Evolutionary conservation across 2,329 filamentous ascomycete species (phyloP).

Genomic region (Zarea fungicola): DNA sequence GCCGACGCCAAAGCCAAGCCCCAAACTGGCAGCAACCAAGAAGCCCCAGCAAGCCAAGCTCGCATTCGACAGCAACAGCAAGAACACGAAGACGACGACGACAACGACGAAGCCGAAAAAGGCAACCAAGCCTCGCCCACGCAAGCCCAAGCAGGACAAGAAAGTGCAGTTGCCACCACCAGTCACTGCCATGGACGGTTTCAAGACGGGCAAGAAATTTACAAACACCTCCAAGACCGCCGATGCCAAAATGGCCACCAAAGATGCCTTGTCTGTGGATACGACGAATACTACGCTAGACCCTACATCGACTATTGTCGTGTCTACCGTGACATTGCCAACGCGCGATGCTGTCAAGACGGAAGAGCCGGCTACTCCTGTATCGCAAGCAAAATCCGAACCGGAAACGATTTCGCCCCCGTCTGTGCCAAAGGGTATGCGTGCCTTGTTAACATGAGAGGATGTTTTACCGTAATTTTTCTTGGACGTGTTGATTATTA

Average conservation of each 20-base stretch:
- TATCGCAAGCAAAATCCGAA: slow-evolving; percentile 13
- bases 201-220: slow-evolving; percentile 39
- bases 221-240: background rate
- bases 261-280: background rate
- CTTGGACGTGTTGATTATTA: no score
- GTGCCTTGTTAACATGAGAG: no score
- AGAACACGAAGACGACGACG: slow-evolving; percentile 17
- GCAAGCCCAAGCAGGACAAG: slow-evolving; percentile 29
- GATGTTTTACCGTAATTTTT: no score
- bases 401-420: slow-evolving; percentile 39
- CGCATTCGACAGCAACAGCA: slow-evolving; percentile 30
- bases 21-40: slow-evolving; percentile 41
- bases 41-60: slow-evolving; percentile 51
- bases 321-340: slow-evolving; percentile 1
- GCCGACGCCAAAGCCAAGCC: slow-evolving; percentile 54
- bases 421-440: slow-evolving; percentile 37
- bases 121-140: slow-evolving; percentile 25
- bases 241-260: background rate
- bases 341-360: background rate
- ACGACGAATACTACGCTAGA: background rate
- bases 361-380: slow-evolving; percentile 24
- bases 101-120: slow-evolving; percentile 18
- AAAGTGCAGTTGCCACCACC: slow-evolving; percentile 33
- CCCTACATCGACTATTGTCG: background rate
- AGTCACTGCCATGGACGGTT: slow-evolving; percentile 35